Percentiles rank a stretch among this genome's conserved stretches.
Evolutionary conservation across 2,329 filamentous ascomycete genomes (phyloP).

Genomic region (Talaromyces pinophilus): DNA sequence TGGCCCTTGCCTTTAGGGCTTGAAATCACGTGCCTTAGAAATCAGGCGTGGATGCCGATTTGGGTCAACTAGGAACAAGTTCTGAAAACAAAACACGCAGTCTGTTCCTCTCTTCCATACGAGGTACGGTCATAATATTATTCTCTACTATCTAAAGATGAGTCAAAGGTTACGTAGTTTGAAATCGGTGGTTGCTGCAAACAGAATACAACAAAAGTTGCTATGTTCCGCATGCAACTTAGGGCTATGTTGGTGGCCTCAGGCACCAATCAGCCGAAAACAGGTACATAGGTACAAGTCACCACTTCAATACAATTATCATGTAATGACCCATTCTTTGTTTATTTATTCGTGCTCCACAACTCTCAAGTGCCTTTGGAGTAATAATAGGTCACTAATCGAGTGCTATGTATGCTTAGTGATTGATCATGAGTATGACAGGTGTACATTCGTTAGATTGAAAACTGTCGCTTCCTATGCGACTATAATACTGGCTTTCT

Average conservation of each 20-base stretch:
- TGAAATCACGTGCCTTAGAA: neutral
- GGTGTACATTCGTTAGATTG: neutral
- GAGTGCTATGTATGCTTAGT: neutral
- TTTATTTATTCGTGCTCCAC: neutral
- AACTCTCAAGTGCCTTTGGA: neutral
- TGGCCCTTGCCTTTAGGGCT: neutral
- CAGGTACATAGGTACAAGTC: conserved; percentile 6
- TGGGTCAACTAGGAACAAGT: neutral
- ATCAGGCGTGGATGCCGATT: neutral
- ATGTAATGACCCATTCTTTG: neutral
- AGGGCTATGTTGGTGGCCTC: neutral
- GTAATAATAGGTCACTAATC: neutral
- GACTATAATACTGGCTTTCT: neutral
- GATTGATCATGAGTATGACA: neutral
- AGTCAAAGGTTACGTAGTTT: neutral
- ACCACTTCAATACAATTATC: neutral
- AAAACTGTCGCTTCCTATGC: neutral
- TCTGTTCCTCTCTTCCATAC: neutral
- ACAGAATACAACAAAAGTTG: neutral
- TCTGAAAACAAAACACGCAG: conserved; percentile 5
- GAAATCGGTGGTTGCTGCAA: neutral
- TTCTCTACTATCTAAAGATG: too few species aligned
- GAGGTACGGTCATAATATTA: neutral
- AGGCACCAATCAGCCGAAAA: conserved; percentile 16
- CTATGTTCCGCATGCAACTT: conserved; percentile 11